phyloP scores from a whole-genome alignment of 257 asterid species.

The Solanum etuberosum region DNA sequence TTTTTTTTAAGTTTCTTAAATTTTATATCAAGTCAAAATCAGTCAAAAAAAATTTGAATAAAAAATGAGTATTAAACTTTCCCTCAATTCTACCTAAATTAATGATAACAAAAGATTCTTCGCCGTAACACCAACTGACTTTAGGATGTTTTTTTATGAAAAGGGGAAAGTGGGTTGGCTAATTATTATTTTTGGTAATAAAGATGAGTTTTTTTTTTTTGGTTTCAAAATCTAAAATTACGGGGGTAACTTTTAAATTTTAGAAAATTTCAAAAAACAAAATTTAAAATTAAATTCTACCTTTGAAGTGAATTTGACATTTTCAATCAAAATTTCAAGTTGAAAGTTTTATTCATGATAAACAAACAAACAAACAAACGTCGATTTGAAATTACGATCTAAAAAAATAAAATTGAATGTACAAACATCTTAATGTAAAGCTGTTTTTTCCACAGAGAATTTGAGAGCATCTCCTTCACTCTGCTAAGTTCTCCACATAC shows the following conservation, averaged over 20 bases:
- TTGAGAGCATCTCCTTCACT: neutral
- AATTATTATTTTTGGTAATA: neutral
- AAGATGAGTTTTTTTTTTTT: neutral
- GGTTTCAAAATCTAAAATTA: neutral
- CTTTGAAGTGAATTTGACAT: neutral
- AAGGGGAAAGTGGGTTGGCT: neutral
- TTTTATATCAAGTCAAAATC: neutral
- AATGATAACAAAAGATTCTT: neutral
- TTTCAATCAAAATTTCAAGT: neutral
- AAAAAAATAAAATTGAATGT: too few relatives aligned
- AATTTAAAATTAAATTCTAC: neutral
- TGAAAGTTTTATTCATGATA: neutral
- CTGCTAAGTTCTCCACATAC: neutral
- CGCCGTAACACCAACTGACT: neutral
- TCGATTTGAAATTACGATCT: neutral
- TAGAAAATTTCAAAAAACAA: neutral
- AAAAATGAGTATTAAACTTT: too few relatives aligned
- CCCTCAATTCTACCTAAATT: neutral
- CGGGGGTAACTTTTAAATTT: neutral
- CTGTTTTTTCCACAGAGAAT: too few relatives aligned
- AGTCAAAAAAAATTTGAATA: neutral
- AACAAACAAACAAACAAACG: neutral
- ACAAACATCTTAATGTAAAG: neutral
- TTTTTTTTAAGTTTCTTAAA: too few relatives aligned
- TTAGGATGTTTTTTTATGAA: neutral